A percentile compares a stretch with the other conserved stretches of the same genome.
These are phyloP conservation scores for Leishmania martiniquensis DNA, from an alignment of 208 protist genomes.

Conservation along the genomic window DNA sequence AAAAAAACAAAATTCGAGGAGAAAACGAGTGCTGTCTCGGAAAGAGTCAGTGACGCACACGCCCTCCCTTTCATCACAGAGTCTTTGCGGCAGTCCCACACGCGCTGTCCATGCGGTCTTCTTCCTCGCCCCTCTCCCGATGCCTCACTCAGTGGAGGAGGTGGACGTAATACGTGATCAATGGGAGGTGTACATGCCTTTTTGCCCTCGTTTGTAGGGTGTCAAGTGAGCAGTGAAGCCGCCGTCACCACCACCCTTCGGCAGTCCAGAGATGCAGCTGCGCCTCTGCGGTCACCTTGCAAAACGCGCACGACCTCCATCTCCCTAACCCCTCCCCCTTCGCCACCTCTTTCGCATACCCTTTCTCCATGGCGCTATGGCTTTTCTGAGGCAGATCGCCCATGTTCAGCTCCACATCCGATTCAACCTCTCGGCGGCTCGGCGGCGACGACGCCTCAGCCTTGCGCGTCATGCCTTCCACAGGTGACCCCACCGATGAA, in stretches of 20 bases:
- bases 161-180: neutral
- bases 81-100: neutral
- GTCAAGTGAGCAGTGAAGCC: neutral
- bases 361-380: neutral
- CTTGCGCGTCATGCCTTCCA: constrained; percentile 34
- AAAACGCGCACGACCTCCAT: neutral
- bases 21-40: no score
- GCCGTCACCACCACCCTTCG: no score
- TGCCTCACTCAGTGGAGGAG: neutral
- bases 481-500: constrained; percentile 53
- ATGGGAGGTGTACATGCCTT: neutral
- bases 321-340: neutral
- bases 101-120: neutral
- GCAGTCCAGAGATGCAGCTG: neutral
- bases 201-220: neutral
- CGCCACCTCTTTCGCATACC: neutral
- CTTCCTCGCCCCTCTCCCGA: neutral
- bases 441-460: constrained; percentile 9
- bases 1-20: neutral
- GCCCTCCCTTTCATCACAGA: neutral
- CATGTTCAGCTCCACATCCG: constrained; percentile 29
- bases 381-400: neutral
- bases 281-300: neutral
- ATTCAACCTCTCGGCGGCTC: constrained; percentile 13
- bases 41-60: neutral